These are phyloP conservation scores for Jamesozyma piceae DNA, from an alignment of 805 yeast species.

Conservation along the genomic window DNA sequence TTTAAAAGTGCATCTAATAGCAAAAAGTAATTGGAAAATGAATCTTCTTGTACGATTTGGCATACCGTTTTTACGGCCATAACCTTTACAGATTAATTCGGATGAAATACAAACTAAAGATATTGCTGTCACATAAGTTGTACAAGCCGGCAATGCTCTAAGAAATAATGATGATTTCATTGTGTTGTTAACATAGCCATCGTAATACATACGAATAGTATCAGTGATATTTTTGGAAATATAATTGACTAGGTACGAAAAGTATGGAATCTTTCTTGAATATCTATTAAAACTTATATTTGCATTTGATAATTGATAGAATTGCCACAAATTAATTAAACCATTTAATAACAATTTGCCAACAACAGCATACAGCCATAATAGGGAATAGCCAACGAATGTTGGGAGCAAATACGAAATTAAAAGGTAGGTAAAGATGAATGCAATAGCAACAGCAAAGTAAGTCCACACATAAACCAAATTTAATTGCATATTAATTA, in stretches of 20 bases:
- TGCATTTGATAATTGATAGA: constrained; percentile 5
- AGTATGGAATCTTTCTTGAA: constrained; percentile 5
- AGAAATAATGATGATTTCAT: constrained; percentile 17
- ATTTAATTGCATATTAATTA: constrained; percentile 20
- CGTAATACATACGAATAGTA: constrained; percentile 8
- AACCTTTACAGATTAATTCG: constrained; percentile 20
- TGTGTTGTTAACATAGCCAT: constrained; percentile 14
- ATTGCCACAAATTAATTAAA: constrained; percentile 1
- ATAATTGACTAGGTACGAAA: constrained; percentile 10
- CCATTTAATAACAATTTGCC: constrained; percentile 10
- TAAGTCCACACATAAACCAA: constrained; percentile 18
- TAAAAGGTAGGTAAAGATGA: constrained; percentile 32
- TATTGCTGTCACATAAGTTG: constrained; percentile 24
- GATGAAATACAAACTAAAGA: constrained; percentile 18
- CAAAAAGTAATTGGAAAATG: constrained; percentile 44
- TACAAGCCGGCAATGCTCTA: constrained; percentile 22
- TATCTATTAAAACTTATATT: constrained; percentile 3
- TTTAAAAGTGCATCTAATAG: constrained; percentile 53
- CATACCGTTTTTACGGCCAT: constrained; percentile 24
- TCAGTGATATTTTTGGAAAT: constrained; percentile 5
- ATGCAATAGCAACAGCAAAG: constrained; percentile 22
- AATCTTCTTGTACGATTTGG: constrained; percentile 35
- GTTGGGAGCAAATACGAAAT: constrained; percentile 42
- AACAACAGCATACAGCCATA: constrained; percentile 13
- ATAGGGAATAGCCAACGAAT: constrained; percentile 32